phyloP scores from a whole-genome alignment of 495 filamentous ascomycete genomes.

The Astrothelium subdiscretum region DNA sequence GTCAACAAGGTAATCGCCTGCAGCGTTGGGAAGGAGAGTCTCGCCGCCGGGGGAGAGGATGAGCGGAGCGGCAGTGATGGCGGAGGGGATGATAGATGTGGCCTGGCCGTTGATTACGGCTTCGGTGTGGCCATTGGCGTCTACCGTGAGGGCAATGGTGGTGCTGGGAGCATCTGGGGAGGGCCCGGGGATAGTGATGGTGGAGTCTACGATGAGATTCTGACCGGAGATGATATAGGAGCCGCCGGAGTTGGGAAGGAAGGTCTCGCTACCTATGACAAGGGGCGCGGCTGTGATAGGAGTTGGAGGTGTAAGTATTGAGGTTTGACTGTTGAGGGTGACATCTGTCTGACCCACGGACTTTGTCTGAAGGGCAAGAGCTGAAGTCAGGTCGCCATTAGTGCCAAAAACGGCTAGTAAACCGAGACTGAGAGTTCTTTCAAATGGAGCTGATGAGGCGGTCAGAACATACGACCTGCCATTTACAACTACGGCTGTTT shows the following conservation, averaged over 20 bases:
- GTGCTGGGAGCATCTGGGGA: background rate
- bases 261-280: background rate
- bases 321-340: background rate
- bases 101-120: conserved; percentile 1
- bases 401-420: background rate
- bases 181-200: background rate
- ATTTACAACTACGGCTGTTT: background rate
- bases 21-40: background rate
- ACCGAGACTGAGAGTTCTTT: background rate
- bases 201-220: background rate
- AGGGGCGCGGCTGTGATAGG: background rate
- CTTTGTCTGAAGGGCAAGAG: background rate
- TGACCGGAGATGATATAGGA: conserved; percentile 1
- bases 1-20: conserved; percentile 2
- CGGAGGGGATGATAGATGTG: background rate
- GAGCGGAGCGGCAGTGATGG: background rate
- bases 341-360: background rate
- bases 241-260: background rate
- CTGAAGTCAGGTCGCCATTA: background rate
- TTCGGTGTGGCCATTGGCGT: background rate
- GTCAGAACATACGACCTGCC: background rate
- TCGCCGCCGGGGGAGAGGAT: background rate
- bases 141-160: background rate
- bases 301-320: background rate
- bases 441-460: background rate